A percentile compares a stretch with the other conserved stretches of the same genome.
These are phyloP conservation scores for Pyracantha coccinea DNA, from an alignment of 331 rosid species.

Conservation along the genomic window DNA sequence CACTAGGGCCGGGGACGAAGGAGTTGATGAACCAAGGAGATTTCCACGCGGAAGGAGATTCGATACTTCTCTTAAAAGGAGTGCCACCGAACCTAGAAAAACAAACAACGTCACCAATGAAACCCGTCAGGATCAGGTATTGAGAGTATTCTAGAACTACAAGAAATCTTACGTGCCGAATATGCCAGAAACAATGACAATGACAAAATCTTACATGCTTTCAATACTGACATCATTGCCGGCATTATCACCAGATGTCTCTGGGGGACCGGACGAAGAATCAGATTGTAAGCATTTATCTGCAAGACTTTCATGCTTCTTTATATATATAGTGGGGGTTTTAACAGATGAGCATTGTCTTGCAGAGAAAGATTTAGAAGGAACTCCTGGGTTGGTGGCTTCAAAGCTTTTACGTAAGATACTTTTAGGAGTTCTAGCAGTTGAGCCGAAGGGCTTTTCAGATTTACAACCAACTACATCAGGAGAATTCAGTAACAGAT, in stretches of 20 bases:
- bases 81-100: slow-evolving; percentile 64
- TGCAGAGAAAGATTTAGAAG: slow-evolving; percentile 31
- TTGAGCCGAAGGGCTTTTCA: slow-evolving; percentile 24
- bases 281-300: slow-evolving; percentile 33
- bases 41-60: slow-evolving; percentile 93
- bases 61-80: slow-evolving; percentile 78
- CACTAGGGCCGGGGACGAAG: slow-evolving; percentile 60
- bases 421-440: slow-evolving; percentile 36
- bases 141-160: background rate
- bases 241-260: slow-evolving; percentile 29
- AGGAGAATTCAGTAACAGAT: slow-evolving; percentile 45
- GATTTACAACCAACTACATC: slow-evolving; percentile 38
- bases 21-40: slow-evolving; percentile 88
- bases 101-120: slow-evolving; percentile 25
- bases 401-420: slow-evolving; percentile 27
- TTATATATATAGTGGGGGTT: slow-evolving; percentile 42
- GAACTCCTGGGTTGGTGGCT: slow-evolving; percentile 23
- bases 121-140: background rate
- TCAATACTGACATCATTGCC: slow-evolving; percentile 40
- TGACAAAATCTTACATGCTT: slow-evolving; percentile 54
- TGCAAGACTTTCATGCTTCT: slow-evolving; percentile 35
- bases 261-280: slow-evolving; percentile 34
- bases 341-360: slow-evolving; percentile 28
- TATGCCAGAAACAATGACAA: background rate
- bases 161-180: too few species aligned